These are phyloP conservation scores for Tetracladium setigerum DNA, from an alignment of 495 filamentous ascomycete species.

Conservation along the genomic window DNA sequence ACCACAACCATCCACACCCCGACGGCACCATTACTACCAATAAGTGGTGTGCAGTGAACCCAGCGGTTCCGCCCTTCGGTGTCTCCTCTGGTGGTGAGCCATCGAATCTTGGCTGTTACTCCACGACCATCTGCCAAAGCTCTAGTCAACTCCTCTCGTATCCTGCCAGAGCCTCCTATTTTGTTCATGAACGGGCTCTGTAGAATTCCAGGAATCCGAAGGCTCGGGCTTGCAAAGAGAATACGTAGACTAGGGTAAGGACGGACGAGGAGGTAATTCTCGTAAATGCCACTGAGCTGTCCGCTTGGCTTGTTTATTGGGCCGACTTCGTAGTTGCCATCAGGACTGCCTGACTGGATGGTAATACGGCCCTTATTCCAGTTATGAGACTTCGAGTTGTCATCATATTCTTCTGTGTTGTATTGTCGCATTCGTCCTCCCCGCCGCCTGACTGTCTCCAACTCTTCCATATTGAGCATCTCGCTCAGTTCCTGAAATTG, in stretches of 20 bases:
- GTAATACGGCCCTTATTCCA: constrained; percentile 31
- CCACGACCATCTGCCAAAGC: constrained; percentile 48
- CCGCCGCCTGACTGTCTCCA: constrained; percentile 46
- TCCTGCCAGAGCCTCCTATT: constrained; percentile 46
- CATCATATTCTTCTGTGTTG: constrained; percentile 34
- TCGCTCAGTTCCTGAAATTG: constrained; percentile 45
- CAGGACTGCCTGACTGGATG: constrained; percentile 24
- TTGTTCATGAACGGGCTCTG: constrained; percentile 55
- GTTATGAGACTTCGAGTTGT: constrained; percentile 19
- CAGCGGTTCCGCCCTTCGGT: constrained; percentile 44
- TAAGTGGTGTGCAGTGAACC: constrained; percentile 56
- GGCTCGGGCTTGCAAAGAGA: constrained; percentile 57
- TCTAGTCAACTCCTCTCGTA: constrained; percentile 42
- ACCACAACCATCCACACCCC: constrained; percentile 63
- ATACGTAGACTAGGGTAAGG: constrained; percentile 53
- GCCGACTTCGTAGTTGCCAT: constrained; percentile 4
- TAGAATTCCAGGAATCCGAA: constrained; percentile 56
- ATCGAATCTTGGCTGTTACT: constrained; percentile 55
- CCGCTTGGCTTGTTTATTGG: constrained; percentile 14
- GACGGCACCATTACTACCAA: constrained; percentile 47
- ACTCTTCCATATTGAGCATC: constrained; percentile 54
- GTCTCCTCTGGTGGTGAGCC: constrained; percentile 36
- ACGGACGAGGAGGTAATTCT: constrained; percentile 55
- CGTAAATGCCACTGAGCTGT: constrained; percentile 35
- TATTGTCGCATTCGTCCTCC: constrained; percentile 50